Conservation (phyloP, 2,329 filamentous ascomycete species). For the Acarospora socialis region DNA sequence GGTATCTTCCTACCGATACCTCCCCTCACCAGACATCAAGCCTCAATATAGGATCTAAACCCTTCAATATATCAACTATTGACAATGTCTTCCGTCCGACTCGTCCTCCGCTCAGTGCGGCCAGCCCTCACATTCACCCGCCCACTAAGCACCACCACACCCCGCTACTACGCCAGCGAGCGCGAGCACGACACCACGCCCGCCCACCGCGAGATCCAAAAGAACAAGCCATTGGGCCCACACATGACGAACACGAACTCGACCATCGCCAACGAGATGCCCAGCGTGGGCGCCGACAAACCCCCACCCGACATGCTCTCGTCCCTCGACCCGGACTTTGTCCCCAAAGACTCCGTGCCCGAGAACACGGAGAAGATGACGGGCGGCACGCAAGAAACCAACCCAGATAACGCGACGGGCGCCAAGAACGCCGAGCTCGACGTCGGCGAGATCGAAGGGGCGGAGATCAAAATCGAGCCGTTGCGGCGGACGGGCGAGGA, state of each 20-base stretch:
- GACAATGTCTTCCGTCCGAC: slow-evolving; percentile 34
- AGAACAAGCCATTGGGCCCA: slow-evolving; percentile 43
- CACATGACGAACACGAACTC: slow-evolving; percentile 51
- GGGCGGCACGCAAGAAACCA: slow-evolving; percentile 43
- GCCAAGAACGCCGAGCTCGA: slow-evolving; percentile 58
- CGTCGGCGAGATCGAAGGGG: slow-evolving; percentile 78
- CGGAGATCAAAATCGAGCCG: slow-evolving; percentile 80
- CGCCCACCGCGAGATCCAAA: slow-evolving; percentile 42
- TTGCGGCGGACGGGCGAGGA: slow-evolving; percentile 73
- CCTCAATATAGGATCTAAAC: not conserved
- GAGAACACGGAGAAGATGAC: slow-evolving; percentile 53
- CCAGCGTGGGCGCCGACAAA: slow-evolving; percentile 41
- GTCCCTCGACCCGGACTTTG: slow-evolving; percentile 40
- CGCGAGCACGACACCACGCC: slow-evolving; percentile 38
- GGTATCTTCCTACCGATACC: too few species aligned
- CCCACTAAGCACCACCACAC: slow-evolving; percentile 23
- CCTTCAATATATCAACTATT: not conserved
- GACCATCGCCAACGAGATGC: slow-evolving; percentile 49
- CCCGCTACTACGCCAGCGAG: slow-evolving; percentile 29
- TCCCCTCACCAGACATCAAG: too few species aligned
- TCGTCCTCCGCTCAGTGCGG: slow-evolving; percentile 32
- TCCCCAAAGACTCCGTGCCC: slow-evolving; percentile 44
- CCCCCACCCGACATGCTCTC: slow-evolving; percentile 47
- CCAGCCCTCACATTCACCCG: slow-evolving; percentile 23
- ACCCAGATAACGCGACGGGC: slow-evolving; percentile 33